Percentiles rank a stretch among this genome's conserved stretches.
These are phyloP conservation scores for Calonectria pseudoturangicola DNA, from an alignment of 2,329 filamentous ascomycete genomes.

Conservation along the genomic window DNA sequence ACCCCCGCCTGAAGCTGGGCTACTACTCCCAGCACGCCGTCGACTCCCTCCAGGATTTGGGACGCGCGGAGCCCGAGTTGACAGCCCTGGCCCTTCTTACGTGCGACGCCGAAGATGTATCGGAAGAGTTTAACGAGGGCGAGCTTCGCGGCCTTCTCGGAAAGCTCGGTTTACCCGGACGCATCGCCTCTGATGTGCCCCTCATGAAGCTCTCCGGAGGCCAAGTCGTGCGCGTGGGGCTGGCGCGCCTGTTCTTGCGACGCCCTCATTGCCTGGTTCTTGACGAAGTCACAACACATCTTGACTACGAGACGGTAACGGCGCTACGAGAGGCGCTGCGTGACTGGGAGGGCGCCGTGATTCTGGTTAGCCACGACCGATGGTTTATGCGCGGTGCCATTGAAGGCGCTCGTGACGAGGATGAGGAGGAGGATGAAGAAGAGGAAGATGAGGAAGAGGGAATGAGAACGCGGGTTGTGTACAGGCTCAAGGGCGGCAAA, in stretches of 20 bases:
- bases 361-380: constrained; percentile 88
- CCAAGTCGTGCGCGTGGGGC: constrained; percentile 80
- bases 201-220: constrained; percentile 85
- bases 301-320: constrained; percentile 87
- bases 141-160: constrained; percentile 80
- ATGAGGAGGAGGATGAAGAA: constrained; percentile 61
- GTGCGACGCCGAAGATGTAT: constrained; percentile 67
- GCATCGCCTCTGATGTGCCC: constrained; percentile 83
- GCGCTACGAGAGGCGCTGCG: constrained; percentile 81
- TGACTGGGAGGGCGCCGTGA: constrained; percentile 82
- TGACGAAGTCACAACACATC: constrained; percentile 89
- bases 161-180: constrained; percentile 81
- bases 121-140: constrained; percentile 74
- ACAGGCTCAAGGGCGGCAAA: constrained; percentile 75
- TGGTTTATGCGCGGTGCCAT: constrained; percentile 86
- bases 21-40: constrained; percentile 90
- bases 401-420: constrained; percentile 61
- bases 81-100: constrained; percentile 81
- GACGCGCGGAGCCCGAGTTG: constrained; percentile 67
- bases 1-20: constrained; percentile 81
- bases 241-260: constrained; percentile 81
- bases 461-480: constrained; percentile 72
- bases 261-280: constrained; percentile 84
- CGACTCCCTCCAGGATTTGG: constrained; percentile 77
- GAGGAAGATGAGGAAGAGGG: constrained; percentile 64